A percentile compares a stretch with the other conserved stretches of the same genome.
phyloP scores from a whole-genome alignment of 2,329 filamentous ascomycete species.

The Aureobasidium melanogenum region DNA sequence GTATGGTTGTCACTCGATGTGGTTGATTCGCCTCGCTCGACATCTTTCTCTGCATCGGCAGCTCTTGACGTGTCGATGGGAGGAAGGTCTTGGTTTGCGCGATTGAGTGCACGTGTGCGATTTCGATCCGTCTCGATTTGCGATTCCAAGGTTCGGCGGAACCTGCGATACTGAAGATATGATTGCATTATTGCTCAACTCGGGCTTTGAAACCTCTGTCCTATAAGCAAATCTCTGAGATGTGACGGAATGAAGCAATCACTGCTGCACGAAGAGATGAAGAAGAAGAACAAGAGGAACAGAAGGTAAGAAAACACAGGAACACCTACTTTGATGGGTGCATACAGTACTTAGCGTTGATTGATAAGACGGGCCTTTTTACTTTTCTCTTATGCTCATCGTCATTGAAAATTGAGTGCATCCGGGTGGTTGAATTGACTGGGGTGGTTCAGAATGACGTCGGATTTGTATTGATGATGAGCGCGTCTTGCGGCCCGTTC shows the following conservation, averaged over 20 bases:
- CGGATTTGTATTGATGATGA: background rate
- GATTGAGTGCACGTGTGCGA: slow-evolving; percentile 10
- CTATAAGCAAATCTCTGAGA: background rate
- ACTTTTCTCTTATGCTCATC: background rate
- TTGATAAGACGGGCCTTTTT: slow-evolving; percentile 1
- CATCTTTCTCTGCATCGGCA: background rate
- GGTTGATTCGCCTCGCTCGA: background rate
- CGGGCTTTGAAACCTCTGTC: background rate
- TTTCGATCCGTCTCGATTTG: slow-evolving; percentile 17
- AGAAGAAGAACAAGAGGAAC: background rate
- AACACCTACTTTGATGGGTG: background rate
- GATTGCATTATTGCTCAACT: slow-evolving; percentile 21
- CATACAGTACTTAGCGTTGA: background rate
- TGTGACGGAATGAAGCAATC: background rate
- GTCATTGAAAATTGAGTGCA: background rate
- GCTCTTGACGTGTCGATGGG: background rate
- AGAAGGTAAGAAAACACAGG: background rate
- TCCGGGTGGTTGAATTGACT: background rate
- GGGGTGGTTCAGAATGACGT: background rate
- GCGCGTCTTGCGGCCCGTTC: slow-evolving; percentile 6
- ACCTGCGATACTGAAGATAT: slow-evolving; percentile 20
- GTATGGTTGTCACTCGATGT: background rate
- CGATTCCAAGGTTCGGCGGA: slow-evolving; percentile 14
- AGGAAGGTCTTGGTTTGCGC: background rate
- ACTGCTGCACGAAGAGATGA: background rate